A percentile compares a stretch with the other conserved stretches of the same genome.
Evolutionary conservation across 2,329 filamentous ascomycete species (phyloP).

Genomic region (Thelonectria blattea): DNA sequence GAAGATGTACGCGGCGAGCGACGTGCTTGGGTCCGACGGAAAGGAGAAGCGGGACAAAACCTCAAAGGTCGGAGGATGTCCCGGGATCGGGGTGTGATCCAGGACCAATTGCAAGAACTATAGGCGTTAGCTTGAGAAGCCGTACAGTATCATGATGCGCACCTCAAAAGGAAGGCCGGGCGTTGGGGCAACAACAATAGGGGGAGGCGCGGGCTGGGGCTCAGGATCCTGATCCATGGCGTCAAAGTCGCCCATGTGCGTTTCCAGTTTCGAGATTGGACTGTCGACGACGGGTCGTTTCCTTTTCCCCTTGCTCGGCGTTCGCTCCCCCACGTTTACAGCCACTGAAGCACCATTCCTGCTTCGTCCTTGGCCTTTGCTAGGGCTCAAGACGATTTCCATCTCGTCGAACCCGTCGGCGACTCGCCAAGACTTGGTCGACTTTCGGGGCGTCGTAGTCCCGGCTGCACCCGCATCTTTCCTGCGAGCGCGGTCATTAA

Average conservation of each 20-base stretch:
- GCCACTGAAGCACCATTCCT: constrained; percentile 52
- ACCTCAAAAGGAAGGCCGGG: constrained; percentile 54
- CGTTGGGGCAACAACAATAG: constrained; percentile 33
- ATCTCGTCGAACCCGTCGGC: constrained; percentile 81
- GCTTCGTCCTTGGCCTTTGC: constrained; percentile 53
- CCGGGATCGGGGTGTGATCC: constrained; percentile 62
- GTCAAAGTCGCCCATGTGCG: constrained; percentile 50
- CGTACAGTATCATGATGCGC: constrained; percentile 26
- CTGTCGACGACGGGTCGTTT: constrained; percentile 72
- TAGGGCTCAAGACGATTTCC: constrained; percentile 61
- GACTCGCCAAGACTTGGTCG: constrained; percentile 60
- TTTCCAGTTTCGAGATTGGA: constrained; percentile 67
- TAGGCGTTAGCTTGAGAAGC: constrained; percentile 28
- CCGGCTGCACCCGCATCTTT: constrained; percentile 46
- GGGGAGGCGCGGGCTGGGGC: constrained; percentile 25
- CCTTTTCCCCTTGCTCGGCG: constrained; percentile 72
- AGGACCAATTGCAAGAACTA: constrained; percentile 69
- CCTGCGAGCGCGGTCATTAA: constrained; percentile 53
- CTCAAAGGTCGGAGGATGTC: constrained; percentile 70
- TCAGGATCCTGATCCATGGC: constrained; percentile 41
- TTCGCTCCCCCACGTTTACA: constrained; percentile 55
- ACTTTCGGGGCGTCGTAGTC: constrained; percentile 65
- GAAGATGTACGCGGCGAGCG: constrained; percentile 71
- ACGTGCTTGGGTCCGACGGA: constrained; percentile 66
- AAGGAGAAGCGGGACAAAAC: constrained; percentile 68